Evolutionary conservation across 2,329 filamentous ascomycete genomes (phyloP).

Genomic region (Paecilomyces sp.): DNA sequence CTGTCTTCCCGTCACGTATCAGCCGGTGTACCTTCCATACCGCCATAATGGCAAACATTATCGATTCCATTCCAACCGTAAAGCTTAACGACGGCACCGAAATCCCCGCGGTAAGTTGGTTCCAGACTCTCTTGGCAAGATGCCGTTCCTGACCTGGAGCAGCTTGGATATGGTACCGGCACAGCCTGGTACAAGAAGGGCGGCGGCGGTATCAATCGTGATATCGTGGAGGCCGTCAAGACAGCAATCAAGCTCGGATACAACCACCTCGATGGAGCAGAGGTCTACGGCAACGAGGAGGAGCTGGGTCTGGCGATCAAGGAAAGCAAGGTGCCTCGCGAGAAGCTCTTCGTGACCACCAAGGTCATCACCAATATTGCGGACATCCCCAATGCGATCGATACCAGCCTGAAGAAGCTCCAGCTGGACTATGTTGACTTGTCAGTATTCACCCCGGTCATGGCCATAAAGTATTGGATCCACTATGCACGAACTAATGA

Average conservation of each 20-base stretch:
- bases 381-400: constrained; percentile 50
- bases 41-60: constrained; percentile 14
- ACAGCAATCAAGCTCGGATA: constrained; percentile 54
- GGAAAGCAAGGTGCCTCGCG: constrained; percentile 37
- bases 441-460: constrained; percentile 27
- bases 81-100: constrained; percentile 51
- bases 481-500: neutral
- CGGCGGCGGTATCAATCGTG: constrained; percentile 45
- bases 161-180: constrained; percentile 57
- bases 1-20: neutral
- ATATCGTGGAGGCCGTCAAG: constrained; percentile 50
- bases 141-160: neutral
- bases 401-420: constrained; percentile 52
- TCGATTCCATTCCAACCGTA: constrained; percentile 33
- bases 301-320: constrained; percentile 45
- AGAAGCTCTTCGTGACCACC: constrained; percentile 48
- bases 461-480: neutral
- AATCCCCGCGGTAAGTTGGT: constrained; percentile 46
- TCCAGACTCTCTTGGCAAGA: neutral
- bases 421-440: constrained; percentile 56
- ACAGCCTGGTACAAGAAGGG: constrained; percentile 57
- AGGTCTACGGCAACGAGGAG: constrained; percentile 45
- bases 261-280: constrained; percentile 57
- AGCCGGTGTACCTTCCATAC: neutral
- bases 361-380: constrained; percentile 49